A percentile compares a stretch with the other conserved stretches of the same genome.
phyloP scores from a whole-genome alignment of 1,139 yeast species.

The Diutina siamensis region DNA sequence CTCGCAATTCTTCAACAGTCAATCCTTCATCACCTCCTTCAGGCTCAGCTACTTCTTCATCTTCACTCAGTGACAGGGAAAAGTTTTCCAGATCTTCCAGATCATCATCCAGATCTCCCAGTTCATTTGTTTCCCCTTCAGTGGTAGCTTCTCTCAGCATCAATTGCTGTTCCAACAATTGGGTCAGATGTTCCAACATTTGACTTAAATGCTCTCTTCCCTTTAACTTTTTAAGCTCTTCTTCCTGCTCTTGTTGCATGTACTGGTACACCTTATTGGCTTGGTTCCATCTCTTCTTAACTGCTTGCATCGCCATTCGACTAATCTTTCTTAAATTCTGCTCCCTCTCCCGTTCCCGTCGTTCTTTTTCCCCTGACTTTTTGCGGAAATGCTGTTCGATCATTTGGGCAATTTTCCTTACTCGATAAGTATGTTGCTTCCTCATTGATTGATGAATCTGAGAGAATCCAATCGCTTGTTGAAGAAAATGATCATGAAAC shows the following conservation, averaged over 20 bases:
- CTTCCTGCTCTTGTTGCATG: slow-evolving; percentile 44
- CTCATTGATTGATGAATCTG: slow-evolving; percentile 60
- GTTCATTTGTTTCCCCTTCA: slow-evolving; percentile 12
- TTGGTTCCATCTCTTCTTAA: slow-evolving; percentile 68
- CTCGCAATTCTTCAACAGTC: slow-evolving; percentile 52
- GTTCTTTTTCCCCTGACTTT: slow-evolving; percentile 79
- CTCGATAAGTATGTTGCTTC: slow-evolving; percentile 52
- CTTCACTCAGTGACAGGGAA: slow-evolving; percentile 11
- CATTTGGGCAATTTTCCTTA: slow-evolving; percentile 69
- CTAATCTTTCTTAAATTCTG: slow-evolving; percentile 59
- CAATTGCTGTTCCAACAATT: slow-evolving; percentile 75
- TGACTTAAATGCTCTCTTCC: slow-evolving; percentile 85
- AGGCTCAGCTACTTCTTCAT: slow-evolving; percentile 21
- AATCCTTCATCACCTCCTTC: slow-evolving; percentile 37
- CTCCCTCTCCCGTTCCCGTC: slow-evolving; percentile 61
- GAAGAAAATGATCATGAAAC: slow-evolving; percentile 59
- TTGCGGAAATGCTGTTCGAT: slow-evolving; percentile 80
- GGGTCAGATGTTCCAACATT: slow-evolving; percentile 86
- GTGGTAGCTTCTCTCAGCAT: slow-evolving; percentile 10
- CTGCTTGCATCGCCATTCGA: slow-evolving; percentile 62
- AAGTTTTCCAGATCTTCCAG: slow-evolving; percentile 15
- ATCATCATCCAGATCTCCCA: slow-evolving; percentile 10
- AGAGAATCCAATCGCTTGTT: slow-evolving; percentile 68
- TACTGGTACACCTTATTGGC: slow-evolving; percentile 74
- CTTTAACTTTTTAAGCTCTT: slow-evolving; percentile 57